phyloP scores from a whole-genome alignment of 495 filamentous ascomycete genomes.

The Xylaria palmicola region DNA sequence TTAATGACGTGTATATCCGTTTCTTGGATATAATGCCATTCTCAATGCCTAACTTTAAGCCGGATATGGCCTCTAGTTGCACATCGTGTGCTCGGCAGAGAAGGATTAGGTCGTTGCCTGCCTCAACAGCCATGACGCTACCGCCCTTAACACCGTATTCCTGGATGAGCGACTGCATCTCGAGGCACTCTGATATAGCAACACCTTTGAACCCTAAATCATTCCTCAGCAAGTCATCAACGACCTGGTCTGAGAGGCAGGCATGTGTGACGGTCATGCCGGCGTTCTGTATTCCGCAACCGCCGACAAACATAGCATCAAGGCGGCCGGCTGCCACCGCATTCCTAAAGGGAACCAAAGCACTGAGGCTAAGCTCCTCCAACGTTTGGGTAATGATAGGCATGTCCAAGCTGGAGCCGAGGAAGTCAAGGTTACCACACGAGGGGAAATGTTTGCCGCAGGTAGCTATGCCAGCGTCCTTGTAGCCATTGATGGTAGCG shows the following conservation, averaged over 20 bases:
- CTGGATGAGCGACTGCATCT: conserved; percentile 88
- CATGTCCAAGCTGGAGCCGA: conserved; percentile 81
- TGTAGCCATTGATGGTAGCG: conserved; percentile 84
- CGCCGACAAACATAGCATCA: conserved; percentile 91
- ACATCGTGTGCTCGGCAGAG: conserved; percentile 81
- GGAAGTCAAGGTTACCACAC: conserved; percentile 88
- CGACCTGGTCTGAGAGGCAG: conserved; percentile 85
- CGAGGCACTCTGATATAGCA: conserved; percentile 90
- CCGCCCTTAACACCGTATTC: conserved; percentile 92
- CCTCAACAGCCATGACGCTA: conserved; percentile 91
- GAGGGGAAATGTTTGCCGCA: conserved; percentile 93
- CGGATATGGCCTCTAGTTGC: conserved; percentile 83
- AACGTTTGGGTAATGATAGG: conserved; percentile 89
- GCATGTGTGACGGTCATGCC: conserved; percentile 91
- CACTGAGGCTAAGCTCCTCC: conserved; percentile 80
- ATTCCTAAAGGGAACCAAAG: conserved; percentile 82
- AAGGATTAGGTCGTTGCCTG: conserved; percentile 82
- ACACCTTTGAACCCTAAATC: conserved; percentile 86
- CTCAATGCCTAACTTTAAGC: conserved; percentile 79
- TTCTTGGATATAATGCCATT: conserved; percentile 77
- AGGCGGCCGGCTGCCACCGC: conserved; percentile 73
- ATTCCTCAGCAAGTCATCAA: conserved; percentile 76
- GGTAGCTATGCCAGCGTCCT: conserved; percentile 77
- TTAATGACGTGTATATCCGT: conserved; percentile 72
- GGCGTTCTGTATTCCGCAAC: conserved; percentile 81